Evolutionary conservation across 140 eudicot species (phyloP).

Genomic region (Cichorium intybus): DNA sequence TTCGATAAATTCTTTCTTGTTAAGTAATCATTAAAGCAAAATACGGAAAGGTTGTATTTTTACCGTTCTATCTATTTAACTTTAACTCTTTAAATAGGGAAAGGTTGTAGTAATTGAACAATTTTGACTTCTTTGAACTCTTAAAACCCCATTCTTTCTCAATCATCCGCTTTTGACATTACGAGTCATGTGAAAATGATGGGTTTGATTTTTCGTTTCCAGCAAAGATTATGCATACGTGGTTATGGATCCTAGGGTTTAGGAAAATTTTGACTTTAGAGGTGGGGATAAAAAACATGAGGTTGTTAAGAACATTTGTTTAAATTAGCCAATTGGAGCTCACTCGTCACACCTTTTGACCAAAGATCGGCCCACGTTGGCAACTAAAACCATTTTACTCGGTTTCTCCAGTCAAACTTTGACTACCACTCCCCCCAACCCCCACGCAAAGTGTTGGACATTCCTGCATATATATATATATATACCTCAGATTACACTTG

Average conservation of each 20-base stretch:
- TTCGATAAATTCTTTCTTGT: too few species aligned
- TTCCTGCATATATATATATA: constrained; percentile 13
- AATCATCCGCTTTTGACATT: too few species aligned
- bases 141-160: too few species aligned
- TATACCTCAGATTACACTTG: constrained; percentile 15
- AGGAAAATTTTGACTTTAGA: background rate
- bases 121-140: background rate
- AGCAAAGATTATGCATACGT: background rate
- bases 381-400: constrained; percentile 31
- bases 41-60: too few species aligned
- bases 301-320: background rate
- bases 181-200: too few species aligned
- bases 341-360: background rate
- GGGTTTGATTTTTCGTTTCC: background rate
- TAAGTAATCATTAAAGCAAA: too few species aligned
- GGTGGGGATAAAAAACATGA: background rate
- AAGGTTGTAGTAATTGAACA: too few species aligned
- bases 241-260: background rate
- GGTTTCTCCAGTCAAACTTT: constrained; percentile 58
- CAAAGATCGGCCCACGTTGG: constrained; percentile 25
- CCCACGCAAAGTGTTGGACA: constrained; percentile 1
- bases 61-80: too few species aligned
- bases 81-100: too few species aligned
- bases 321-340: background rate
- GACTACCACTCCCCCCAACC: too few species aligned